Base-by-base conservation (phyloP, 306 rosid genomes). In the Lathyrus sativus region DNA sequence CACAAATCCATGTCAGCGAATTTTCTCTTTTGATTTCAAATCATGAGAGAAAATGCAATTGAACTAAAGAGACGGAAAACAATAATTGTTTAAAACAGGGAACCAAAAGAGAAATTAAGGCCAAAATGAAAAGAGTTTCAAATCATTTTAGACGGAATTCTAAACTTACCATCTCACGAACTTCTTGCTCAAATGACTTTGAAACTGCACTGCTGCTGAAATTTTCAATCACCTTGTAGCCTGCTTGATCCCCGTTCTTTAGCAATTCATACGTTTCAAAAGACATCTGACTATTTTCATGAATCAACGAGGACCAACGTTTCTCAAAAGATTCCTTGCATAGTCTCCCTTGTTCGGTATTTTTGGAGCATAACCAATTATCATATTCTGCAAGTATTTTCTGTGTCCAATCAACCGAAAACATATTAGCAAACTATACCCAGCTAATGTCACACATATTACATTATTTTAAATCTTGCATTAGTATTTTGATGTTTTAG, bases 161-260 rank as follows among this genome's bases (percentile, higher is more conserved):
- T 60, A 19, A 80, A 53, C 91, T 84, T 80, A 90, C 97, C 85
- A 70, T 85, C 79, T 85, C 91, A 12, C 89, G 89, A 51, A 93
- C 81, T 85, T 90, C 96, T 79, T 81, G 83, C 64, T 90, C 97
- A 77, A 84, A 88, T 72, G 81, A 73, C 67, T 86, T 86, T 70
- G 96, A 84, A 70, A 88, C 91, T 76, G 92, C 91, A 73, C 72
- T 76, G 18, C 85, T 76, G 76, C 90, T 84, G 78, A 90, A 90
- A 76, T 77, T 81, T 79, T 77, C 83, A 45, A 90, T 79, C 78
- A 83, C 85, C 80, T 71, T 71, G 81, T 75, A 76, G 67, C 96
- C 83, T 70, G 80, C 82, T 74, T 80, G 73, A 62, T 88, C 82
- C 66, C 77, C 82, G 78, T 84, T 84, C 74, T 80, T 82, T 62